phyloP scores from a whole-genome alignment of 768 basidiomycete species.

The Tylopilus plumbeoviolaceoides region DNA sequence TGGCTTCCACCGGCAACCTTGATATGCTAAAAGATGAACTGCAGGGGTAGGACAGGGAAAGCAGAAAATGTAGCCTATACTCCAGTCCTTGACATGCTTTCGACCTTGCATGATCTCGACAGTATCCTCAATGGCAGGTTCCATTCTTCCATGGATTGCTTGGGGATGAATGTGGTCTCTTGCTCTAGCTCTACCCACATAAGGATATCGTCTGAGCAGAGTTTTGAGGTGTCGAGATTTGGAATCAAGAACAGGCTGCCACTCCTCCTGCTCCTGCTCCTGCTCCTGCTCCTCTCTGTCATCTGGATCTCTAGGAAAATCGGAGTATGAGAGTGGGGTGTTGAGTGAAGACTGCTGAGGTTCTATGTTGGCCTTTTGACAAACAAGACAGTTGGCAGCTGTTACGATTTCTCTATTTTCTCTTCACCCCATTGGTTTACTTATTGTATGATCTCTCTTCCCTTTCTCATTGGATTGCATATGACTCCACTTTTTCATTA shows the following conservation, averaged over 20 bases:
- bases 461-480: too few species aligned
- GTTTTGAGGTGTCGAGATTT: neutral
- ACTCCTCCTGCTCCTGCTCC: too few species aligned
- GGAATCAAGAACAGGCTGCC: neutral
- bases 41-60: neutral
- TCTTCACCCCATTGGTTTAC: too few species aligned
- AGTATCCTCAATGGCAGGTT: neutral
- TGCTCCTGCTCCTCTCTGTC: too few species aligned
- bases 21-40: neutral
- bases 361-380: neutral
- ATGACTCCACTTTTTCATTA: too few species aligned
- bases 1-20: neutral
- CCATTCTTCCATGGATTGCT: neutral
- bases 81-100: neutral
- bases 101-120: neutral
- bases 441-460: too few species aligned
- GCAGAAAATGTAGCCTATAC: neutral
- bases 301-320: too few species aligned
- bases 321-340: too few species aligned
- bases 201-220: neutral
- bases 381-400: neutral
- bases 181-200: neutral
- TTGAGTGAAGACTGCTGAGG: too few species aligned
- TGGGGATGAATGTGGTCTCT: neutral
- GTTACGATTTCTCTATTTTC: too few species aligned